Percentiles rank a stretch among this genome's conserved stretches.
phyloP scores from a whole-genome alignment of 495 filamentous ascomycete species.

The Penicillium arizonense region DNA sequence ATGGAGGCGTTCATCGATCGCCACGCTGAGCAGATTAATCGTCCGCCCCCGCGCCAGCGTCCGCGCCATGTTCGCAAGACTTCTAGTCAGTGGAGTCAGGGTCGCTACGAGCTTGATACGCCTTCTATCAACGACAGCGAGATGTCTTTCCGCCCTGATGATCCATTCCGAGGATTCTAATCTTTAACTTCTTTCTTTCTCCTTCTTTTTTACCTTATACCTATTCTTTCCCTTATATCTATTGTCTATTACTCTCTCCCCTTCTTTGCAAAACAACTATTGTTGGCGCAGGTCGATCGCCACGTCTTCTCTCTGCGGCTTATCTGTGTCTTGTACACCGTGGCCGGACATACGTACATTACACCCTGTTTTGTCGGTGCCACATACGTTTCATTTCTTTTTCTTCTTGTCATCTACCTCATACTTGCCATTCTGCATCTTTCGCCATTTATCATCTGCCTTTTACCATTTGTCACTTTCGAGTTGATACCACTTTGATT shows the following conservation, averaged over 20 bases:
- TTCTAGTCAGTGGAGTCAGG: constrained; percentile 38
- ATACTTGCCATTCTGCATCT: too few relatives aligned
- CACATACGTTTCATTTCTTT: background rate
- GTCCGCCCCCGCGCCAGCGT: constrained; percentile 19
- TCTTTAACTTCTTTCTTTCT: constrained; percentile 1
- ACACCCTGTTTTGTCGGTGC: background rate
- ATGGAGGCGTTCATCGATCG: constrained; percentile 86
- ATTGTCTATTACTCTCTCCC: too few relatives aligned
- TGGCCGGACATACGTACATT: constrained; percentile 4
- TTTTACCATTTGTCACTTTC: constrained; percentile 2
- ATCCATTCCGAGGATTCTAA: constrained; percentile 42
- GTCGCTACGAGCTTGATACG: constrained; percentile 31
- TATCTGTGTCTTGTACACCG: constrained; percentile 2
- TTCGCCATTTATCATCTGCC: background rate
- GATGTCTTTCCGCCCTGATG: constrained; percentile 32
- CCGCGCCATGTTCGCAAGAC: constrained; percentile 31
- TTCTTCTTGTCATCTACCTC: too few relatives aligned
- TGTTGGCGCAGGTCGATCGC: constrained; percentile 3
- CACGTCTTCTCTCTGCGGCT: background rate
- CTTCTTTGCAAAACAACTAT: background rate
- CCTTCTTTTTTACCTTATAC: background rate
- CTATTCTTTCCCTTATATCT: background rate
- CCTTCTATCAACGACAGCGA: constrained; percentile 33
- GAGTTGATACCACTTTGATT: constrained; percentile 25
- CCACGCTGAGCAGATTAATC: constrained; percentile 33